These are phyloP conservation scores for Nephelium lappaceum DNA, from an alignment of 345 rosid species.

Conservation along the genomic window DNA sequence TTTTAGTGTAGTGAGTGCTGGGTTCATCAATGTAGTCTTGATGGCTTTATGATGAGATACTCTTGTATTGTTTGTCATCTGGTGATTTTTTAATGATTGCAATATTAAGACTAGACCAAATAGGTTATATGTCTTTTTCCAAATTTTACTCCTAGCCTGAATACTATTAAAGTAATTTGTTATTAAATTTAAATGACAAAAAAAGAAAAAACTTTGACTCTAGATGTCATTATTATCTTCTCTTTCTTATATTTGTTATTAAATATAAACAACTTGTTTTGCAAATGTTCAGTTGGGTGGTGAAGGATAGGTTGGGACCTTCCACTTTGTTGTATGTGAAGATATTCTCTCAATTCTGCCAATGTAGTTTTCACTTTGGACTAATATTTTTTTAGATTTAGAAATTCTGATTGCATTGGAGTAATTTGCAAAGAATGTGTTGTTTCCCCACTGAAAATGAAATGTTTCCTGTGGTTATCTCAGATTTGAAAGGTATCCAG, in stretches of 20 bases:
- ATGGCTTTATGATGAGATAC: neutral
- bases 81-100: neutral
- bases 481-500: conserved; percentile 45
- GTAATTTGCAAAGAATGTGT: conserved; percentile 2
- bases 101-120: neutral
- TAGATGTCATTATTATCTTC: neutral
- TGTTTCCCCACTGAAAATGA: conserved; percentile 7
- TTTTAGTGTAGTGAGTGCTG: neutral
- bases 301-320: neutral
- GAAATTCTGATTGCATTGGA: neutral
- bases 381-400: neutral
- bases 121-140: neutral
- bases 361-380: conserved; percentile 1
- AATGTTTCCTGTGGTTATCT: conserved; percentile 22
- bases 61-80: neutral
- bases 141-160: neutral
- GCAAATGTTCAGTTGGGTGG: neutral
- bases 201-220: neutral
- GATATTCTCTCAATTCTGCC: conserved; percentile 1
- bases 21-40: neutral
- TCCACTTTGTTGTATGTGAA: neutral
- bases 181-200: neutral
- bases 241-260: neutral
- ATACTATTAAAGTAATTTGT: neutral
- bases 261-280: neutral